A percentile compares a stretch with the other conserved stretches of the same genome.
Conservation (phyloP, 805 yeast genomes). For the Candida tallmaniae region DNA sequence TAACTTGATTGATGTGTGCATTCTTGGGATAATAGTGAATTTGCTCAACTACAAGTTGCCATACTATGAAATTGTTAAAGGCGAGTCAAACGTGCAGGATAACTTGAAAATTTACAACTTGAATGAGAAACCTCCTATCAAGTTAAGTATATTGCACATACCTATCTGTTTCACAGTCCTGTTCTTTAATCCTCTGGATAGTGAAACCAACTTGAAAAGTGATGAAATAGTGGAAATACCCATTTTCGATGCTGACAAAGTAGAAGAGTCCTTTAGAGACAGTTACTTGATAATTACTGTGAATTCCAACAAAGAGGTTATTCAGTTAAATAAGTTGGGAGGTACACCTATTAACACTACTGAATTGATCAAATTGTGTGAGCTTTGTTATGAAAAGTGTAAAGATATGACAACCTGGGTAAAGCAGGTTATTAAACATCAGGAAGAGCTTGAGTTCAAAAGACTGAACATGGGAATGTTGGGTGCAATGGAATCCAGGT, state of each 20-base stretch:
- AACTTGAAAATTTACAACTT: constrained; percentile 58
- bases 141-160: constrained; percentile 77
- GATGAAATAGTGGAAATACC: constrained; percentile 55
- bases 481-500: constrained; percentile 3
- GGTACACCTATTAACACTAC: constrained; percentile 79
- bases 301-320: constrained; percentile 85
- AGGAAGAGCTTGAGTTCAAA: constrained; percentile 45
- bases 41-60: constrained; percentile 80
- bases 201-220: constrained; percentile 69
- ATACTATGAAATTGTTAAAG: constrained; percentile 50
- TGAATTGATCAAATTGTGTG: constrained; percentile 62
- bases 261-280: constrained; percentile 72
- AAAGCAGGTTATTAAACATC: constrained; percentile 48
- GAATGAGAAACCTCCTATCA: constrained; percentile 82
- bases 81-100: constrained; percentile 4
- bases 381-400: constrained; percentile 61
- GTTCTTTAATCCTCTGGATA: constrained; percentile 66
- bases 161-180: constrained; percentile 89
- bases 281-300: constrained; percentile 82
- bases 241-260: constrained; percentile 68
- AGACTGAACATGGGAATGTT: constrained; percentile 25
- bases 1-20: constrained; percentile 83
- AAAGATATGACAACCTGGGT: constrained; percentile 62
- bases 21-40: constrained; percentile 86
- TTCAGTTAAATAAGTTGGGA: constrained; percentile 88